Percentiles rank a stretch among this genome's conserved stretches.
phyloP scores from a whole-genome alignment of 371 early-diverging fungal species.

The Nematocida ausubeli region DNA sequence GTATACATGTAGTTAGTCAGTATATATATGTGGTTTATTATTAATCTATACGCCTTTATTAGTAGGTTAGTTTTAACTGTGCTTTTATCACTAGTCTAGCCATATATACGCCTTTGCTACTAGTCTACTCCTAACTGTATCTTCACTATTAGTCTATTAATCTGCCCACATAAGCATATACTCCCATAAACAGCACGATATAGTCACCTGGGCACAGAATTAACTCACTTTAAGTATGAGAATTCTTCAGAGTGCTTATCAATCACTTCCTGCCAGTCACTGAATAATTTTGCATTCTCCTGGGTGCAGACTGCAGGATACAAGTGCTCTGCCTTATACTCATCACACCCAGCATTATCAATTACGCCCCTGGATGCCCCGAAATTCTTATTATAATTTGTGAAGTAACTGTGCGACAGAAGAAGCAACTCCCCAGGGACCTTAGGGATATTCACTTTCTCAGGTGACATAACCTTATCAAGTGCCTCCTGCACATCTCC shows the following conservation, averaged over 20 bases:
- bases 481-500: slow-evolving; percentile 72
- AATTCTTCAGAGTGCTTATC: slow-evolving; percentile 47
- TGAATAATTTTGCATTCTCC: slow-evolving; percentile 23
- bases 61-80: too few species aligned
- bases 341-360: slow-evolving; percentile 1
- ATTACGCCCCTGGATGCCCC: slow-evolving; percentile 45
- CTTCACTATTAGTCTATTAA: too few species aligned
- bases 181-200: too few species aligned
- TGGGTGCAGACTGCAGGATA: slow-evolving; percentile 51
- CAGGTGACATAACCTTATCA: slow-evolving; percentile 70
- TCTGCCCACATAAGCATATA: too few species aligned
- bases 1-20: too few species aligned
- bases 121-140: too few species aligned
- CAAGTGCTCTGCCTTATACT: slow-evolving; percentile 41
- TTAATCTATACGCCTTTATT: too few species aligned
- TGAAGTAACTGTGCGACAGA: slow-evolving; percentile 72
- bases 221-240: slow-evolving; percentile 6
- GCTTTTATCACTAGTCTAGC: too few species aligned
- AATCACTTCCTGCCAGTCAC: slow-evolving; percentile 46
- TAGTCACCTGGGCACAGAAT: too few species aligned
- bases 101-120: too few species aligned
- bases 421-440: slow-evolving; percentile 89
- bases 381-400: slow-evolving; percentile 44
- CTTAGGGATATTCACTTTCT: slow-evolving; percentile 85
- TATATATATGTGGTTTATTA: too few species aligned